These are phyloP conservation scores for Metarhizium sp. DNA, from an alignment of 2,329 filamentous ascomycete genomes.

Conservation along the genomic window DNA sequence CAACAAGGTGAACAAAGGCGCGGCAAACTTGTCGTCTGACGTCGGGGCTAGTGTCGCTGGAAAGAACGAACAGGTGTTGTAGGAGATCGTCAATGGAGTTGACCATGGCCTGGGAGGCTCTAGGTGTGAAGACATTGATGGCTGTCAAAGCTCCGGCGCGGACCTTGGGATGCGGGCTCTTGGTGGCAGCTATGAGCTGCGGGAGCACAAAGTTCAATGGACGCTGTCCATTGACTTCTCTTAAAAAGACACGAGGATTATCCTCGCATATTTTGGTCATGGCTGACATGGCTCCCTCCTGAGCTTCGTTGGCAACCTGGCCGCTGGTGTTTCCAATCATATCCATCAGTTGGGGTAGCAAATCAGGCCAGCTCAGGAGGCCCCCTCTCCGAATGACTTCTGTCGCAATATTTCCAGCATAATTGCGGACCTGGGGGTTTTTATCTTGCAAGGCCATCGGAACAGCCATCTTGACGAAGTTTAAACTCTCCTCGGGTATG, in stretches of 20 bases:
- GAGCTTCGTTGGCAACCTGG: conserved; percentile 58
- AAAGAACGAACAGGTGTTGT: conserved; percentile 71
- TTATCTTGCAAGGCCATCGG: conserved; percentile 73
- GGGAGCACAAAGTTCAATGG: conserved; percentile 84
- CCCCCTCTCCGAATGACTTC: conserved; percentile 81
- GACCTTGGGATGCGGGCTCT: conserved; percentile 66
- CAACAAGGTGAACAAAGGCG: conserved; percentile 84
- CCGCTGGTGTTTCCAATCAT: conserved; percentile 67
- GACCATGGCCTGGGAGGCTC: conserved; percentile 73
- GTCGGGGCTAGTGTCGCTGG: conserved; percentile 67
- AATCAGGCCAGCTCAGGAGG: conserved; percentile 81
- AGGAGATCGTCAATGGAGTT: conserved; percentile 74
- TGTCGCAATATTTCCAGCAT: conserved; percentile 88
- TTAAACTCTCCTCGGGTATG: conserved; percentile 63
- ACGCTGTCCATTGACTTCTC: conserved; percentile 78
- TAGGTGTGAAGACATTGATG: conserved; percentile 86
- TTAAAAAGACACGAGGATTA: conserved; percentile 76
- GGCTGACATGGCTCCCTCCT: conserved; percentile 90
- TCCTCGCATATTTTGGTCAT: conserved; percentile 96
- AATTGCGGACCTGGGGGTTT: conserved; percentile 73
- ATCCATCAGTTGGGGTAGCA: conserved; percentile 73
- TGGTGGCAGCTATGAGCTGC: conserved; percentile 80
- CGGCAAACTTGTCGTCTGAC: conserved; percentile 90
- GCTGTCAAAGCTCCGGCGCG: conserved; percentile 70
- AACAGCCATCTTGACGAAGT: conserved; percentile 71